Evolutionary conservation across 352 stramenopile genomes (phyloP).

Genomic region (Phytophthora rubi): DNA sequence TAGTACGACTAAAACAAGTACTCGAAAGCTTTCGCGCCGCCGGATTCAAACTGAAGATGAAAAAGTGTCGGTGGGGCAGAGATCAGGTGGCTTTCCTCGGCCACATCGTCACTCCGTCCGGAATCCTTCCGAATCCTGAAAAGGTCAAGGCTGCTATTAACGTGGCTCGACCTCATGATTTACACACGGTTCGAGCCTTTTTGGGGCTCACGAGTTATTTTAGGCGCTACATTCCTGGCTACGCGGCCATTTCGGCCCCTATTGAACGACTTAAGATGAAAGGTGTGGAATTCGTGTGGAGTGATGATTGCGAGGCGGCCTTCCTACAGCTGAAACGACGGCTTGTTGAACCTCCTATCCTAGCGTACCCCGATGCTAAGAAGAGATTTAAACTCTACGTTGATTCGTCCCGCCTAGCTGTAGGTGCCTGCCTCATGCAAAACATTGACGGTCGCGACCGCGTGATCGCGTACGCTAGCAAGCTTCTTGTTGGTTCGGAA

Average conservation of each 20-base stretch:
- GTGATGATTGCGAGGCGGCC: background rate
- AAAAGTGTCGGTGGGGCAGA: background rate
- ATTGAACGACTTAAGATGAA: slow-evolving; percentile 3
- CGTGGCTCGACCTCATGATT: background rate
- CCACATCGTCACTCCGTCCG: background rate
- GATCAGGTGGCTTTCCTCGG: slow-evolving; percentile 6
- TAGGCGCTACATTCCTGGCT: slow-evolving; percentile 2
- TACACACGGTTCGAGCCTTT: background rate
- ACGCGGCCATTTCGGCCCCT: background rate
- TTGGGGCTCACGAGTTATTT: slow-evolving; percentile 5
- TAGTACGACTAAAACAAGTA: background rate
- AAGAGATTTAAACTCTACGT: slow-evolving; percentile 8
- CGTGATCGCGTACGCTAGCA: background rate
- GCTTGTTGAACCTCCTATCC: background rate
- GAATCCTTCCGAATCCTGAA: slow-evolving; percentile 1
- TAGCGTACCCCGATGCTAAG: background rate
- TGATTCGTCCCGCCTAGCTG: background rate
- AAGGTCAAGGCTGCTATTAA: slow-evolving; percentile 12
- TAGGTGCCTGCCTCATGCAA: slow-evolving; percentile 9
- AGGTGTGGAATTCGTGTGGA: background rate
- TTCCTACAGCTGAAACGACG: slow-evolving; percentile 10
- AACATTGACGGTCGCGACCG: background rate
- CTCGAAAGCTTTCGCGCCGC: background rate
- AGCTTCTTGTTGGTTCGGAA: background rate
- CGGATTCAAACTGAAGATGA: slow-evolving; percentile 9